Evolutionary conservation across 345 rosid genomes (phyloP).

Genomic region (Alliaria petiolata): DNA sequence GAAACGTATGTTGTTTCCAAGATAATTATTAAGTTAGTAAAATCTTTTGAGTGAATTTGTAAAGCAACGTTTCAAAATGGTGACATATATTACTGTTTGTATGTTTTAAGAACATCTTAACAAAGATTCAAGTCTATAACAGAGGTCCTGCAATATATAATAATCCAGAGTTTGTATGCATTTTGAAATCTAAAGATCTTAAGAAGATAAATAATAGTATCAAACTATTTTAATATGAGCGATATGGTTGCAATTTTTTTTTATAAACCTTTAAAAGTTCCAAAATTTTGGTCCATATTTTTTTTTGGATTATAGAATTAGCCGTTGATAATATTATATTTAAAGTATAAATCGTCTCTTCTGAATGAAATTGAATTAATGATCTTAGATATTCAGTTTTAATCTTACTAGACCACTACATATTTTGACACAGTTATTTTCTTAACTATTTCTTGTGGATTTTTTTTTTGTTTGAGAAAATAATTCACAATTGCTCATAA

Average conservation of each 20-base stretch:
- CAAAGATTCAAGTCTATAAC: background rate
- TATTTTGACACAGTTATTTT: too few species aligned
- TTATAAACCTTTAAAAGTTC: too few species aligned
- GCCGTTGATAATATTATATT: too few species aligned
- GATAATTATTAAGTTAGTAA: constrained; percentile 4
- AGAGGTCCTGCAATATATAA: background rate
- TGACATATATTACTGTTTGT: background rate
- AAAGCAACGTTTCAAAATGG: background rate
- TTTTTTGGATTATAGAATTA: too few species aligned
- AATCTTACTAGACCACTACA: too few species aligned
- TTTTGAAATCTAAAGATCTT: background rate
- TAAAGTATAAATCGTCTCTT: too few species aligned
- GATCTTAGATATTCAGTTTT: too few species aligned
- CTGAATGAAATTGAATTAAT: too few species aligned
- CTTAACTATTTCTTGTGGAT: background rate
- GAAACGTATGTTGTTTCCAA: constrained; percentile 16
- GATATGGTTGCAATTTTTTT: background rate
- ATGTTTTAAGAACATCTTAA: background rate
- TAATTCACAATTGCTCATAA: background rate
- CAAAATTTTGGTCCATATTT: too few species aligned
- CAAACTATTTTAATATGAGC: background rate
- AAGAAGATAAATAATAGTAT: background rate
- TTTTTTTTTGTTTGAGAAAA: background rate
- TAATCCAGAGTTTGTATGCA: background rate
- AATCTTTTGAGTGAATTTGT: background rate